Conservation (phyloP, 108 stramenopile genomes). For the Cyclotella sp. region DNA sequence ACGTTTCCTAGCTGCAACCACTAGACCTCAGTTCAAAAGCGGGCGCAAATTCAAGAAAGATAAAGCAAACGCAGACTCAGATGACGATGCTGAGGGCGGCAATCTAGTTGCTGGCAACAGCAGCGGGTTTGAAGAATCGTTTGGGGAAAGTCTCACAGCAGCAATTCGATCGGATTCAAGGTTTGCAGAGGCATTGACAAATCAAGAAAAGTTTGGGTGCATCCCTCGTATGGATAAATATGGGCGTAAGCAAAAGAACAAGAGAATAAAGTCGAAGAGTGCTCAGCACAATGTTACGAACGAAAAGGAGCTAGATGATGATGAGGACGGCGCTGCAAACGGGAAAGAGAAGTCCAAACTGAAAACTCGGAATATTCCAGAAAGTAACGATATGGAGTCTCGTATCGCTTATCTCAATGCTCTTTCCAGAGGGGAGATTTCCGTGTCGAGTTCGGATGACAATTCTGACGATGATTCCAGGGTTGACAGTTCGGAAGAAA, state of each 20-base stretch:
- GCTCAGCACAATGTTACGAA: conserved; percentile 37
- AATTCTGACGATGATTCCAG: conserved; percentile 50
- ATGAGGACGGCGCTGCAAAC: neutral
- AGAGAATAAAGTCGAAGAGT: conserved; percentile 22
- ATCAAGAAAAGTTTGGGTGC: conserved; percentile 71
- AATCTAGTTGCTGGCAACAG: neutral
- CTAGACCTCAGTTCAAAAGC: conserved; percentile 64
- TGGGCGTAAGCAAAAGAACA: conserved; percentile 66
- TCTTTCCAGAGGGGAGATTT: conserved; percentile 91
- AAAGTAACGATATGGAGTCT: conserved; percentile 72
- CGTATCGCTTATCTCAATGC: conserved; percentile 93
- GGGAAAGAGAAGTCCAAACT: conserved; percentile 14
- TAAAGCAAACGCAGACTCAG: neutral
- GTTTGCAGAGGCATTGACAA: conserved; percentile 84
- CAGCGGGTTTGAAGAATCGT: conserved; percentile 2
- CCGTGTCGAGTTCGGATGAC: conserved; percentile 66
- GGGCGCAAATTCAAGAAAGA: conserved; percentile 14
- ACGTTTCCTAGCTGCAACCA: conserved; percentile 70
- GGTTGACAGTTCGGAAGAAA: conserved; percentile 45
- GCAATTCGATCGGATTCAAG: conserved; percentile 75
- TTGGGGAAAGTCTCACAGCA: conserved; percentile 29
- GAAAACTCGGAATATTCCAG: conserved; percentile 25
- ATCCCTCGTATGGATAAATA: conserved; percentile 67
- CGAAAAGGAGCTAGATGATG: conserved; percentile 21
- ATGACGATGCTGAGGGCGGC: neutral